Conservation (phyloP, 768 basidiomycete genomes). For the Naganishia friedmannii region DNA sequence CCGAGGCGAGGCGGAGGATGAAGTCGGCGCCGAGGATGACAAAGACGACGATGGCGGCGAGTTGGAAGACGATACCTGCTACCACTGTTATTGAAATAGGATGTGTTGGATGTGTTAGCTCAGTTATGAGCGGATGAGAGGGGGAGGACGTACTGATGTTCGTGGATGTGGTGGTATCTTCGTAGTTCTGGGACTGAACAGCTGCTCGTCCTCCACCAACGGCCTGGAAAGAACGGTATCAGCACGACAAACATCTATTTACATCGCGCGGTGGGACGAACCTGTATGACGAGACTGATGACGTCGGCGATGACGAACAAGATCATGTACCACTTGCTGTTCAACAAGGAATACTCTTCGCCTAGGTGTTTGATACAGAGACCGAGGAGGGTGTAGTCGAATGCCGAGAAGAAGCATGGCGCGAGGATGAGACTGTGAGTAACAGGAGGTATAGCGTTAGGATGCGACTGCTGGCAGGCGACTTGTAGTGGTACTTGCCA, state of each 20-base stretch:
- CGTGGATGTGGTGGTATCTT: constrained; percentile 40
- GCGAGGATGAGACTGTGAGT: constrained; percentile 43
- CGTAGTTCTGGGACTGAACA: constrained; percentile 35
- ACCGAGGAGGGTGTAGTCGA: constrained; percentile 46
- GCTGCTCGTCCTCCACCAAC: constrained; percentile 48
- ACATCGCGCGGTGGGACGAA: neutral
- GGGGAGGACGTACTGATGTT: constrained; percentile 44
- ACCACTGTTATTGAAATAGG: constrained; percentile 48
- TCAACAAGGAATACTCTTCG: constrained; percentile 38
- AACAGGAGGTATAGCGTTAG: neutral
- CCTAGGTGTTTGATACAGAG: constrained; percentile 47
- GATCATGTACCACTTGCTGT: constrained; percentile 41
- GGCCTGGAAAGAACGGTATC: constrained; percentile 35
- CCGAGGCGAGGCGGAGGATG: constrained; percentile 34
- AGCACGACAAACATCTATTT: neutral
- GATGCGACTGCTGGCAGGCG: too few relatives aligned
- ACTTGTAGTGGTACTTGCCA: constrained; percentile 33
- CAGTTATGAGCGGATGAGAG: too few relatives aligned
- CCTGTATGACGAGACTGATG: constrained; percentile 43
- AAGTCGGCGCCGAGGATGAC: constrained; percentile 45
- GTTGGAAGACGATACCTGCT: constrained; percentile 50
- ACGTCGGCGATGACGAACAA: constrained; percentile 48
- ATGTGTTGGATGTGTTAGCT: neutral
- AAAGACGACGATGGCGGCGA: constrained; percentile 48
- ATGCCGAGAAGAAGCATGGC: constrained; percentile 51